These are phyloP conservation scores for Populus hybrid DNA, from an alignment of 441 rosid genomes.

Conservation along the genomic window DNA sequence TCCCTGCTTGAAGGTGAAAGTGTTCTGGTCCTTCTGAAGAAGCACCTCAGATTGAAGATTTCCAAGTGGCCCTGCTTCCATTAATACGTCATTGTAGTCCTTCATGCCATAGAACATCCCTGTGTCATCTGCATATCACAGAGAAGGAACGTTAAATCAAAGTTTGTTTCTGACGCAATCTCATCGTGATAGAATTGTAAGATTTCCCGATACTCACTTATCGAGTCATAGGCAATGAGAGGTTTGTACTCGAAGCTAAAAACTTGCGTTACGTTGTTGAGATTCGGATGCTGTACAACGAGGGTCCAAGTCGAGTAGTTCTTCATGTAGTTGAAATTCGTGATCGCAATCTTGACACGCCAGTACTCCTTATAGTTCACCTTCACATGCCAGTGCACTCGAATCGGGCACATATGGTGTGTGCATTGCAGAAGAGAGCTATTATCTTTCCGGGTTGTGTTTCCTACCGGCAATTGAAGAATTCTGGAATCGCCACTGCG, in stretches of 20 bases:
- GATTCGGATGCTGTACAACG: conserved; percentile 72
- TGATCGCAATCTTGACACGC: conserved; percentile 69
- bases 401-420: conserved; percentile 77
- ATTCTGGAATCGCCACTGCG: conserved; percentile 68
- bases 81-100: conserved; percentile 49
- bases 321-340: conserved; percentile 72
- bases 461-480: conserved; percentile 45
- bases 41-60: conserved; percentile 61
- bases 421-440: conserved; percentile 70
- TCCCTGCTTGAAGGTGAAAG: conserved; percentile 55
- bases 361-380: conserved; percentile 73
- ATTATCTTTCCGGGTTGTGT: conserved; percentile 56
- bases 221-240: conserved; percentile 62
- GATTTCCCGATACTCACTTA: conserved; percentile 45
- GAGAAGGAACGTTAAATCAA: not conserved
- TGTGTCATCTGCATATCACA: conserved; percentile 51
- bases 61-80: conserved; percentile 64
- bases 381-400: conserved; percentile 95
- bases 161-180: not conserved
- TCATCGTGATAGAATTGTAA: not conserved
- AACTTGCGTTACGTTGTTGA: conserved; percentile 79
- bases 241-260: conserved; percentile 81
- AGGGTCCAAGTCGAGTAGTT: conserved; percentile 72
- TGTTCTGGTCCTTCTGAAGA: conserved; percentile 44
- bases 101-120: conserved; percentile 64